These are phyloP conservation scores for Xylaria curta DNA, from an alignment of 495 filamentous ascomycete species.

Conservation along the genomic window DNA sequence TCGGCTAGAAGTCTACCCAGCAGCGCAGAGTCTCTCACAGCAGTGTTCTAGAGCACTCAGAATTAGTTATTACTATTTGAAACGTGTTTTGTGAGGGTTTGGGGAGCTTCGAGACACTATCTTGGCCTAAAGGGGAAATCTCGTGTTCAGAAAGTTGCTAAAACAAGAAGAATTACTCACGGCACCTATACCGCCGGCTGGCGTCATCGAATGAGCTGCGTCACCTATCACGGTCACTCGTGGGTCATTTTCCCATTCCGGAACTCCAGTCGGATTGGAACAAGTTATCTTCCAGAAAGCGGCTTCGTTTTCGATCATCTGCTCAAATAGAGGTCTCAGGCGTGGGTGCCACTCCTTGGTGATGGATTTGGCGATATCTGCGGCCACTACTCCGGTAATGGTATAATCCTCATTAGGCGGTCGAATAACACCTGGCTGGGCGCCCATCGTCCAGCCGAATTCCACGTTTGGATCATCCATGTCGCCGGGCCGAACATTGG, in stretches of 20 bases:
- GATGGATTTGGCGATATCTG: constrained; percentile 56
- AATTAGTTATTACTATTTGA: neutral
- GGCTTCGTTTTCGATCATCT: constrained; percentile 57
- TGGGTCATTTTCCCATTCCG: constrained; percentile 55
- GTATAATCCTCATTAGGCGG: constrained; percentile 58
- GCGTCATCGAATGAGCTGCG: constrained; percentile 67
- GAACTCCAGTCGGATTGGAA: constrained; percentile 56
- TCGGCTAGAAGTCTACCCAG: constrained; percentile 54
- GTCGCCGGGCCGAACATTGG: constrained; percentile 60
- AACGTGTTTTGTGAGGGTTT: too few relatives aligned
- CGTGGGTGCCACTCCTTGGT: constrained; percentile 56
- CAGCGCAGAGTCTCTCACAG: constrained; percentile 58
- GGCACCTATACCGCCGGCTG: constrained; percentile 27
- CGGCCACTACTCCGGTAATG: constrained; percentile 56
- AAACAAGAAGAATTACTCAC: too few relatives aligned
- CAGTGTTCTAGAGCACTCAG: constrained; percentile 53
- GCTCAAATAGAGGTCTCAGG: constrained; percentile 56
- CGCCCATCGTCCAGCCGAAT: constrained; percentile 64
- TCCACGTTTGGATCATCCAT: constrained; percentile 58
- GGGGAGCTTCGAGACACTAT: too few relatives aligned
- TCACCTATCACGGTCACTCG: constrained; percentile 68
- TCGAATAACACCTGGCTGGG: constrained; percentile 56
- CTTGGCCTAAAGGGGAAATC: too few relatives aligned
- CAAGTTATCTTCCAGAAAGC: constrained; percentile 66
- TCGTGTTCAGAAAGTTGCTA: too few relatives aligned